phyloP scores from a whole-genome alignment of 2,329 filamentous ascomycete species.

The Sporothrix inflata region DNA sequence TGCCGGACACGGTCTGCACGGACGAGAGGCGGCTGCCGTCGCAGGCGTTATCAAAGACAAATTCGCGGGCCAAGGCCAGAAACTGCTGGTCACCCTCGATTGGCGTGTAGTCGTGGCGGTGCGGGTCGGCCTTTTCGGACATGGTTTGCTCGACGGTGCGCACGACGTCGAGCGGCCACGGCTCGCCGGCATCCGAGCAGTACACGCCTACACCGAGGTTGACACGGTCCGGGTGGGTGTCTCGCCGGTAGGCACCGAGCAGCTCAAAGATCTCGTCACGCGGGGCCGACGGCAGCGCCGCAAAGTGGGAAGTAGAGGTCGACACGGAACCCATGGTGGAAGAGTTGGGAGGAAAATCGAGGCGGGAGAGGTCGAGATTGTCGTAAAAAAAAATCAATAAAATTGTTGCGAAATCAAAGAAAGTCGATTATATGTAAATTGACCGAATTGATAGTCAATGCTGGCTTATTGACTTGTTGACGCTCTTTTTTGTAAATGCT shows the following conservation, averaged over 20 bases:
- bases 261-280: constrained; percentile 21
- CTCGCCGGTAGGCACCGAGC: neutral
- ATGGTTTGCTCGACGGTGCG: constrained; percentile 2
- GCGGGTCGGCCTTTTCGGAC: constrained; percentile 13
- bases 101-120: constrained; percentile 16
- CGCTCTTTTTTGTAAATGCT: neutral
- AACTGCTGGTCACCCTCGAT: constrained; percentile 79
- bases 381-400: neutral
- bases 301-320: constrained; percentile 5
- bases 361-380: neutral
- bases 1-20: constrained; percentile 95
- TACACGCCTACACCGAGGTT: constrained; percentile 20
- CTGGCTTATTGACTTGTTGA: constrained; percentile 9
- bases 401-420: neutral
- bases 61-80: constrained; percentile 90
- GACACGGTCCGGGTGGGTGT: constrained; percentile 13
- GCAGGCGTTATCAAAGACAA: constrained; percentile 82
- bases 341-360: neutral
- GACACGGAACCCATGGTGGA: constrained; percentile 15
- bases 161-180: constrained; percentile 14
- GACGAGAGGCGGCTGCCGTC: constrained; percentile 79
- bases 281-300: constrained; percentile 11
- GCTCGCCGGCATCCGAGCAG: constrained; percentile 17
- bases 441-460: neutral
- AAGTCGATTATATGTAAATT: neutral